Evolutionary conservation across 2,329 filamentous ascomycete species (phyloP), one percentile per base, ranked within the genome.

Genomic region (Venturia effusa): DNA sequence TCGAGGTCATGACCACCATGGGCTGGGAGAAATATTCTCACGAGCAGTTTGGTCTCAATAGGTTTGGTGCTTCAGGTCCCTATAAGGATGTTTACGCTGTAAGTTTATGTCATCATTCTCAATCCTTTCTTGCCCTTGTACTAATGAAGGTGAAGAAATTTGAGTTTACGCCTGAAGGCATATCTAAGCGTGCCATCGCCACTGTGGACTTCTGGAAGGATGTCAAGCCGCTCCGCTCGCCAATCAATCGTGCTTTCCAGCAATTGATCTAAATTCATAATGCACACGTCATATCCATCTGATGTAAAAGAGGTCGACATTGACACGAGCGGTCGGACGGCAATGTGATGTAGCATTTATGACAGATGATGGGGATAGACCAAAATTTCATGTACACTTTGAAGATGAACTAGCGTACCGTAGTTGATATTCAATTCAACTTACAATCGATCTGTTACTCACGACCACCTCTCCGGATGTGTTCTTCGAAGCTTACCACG

Each of bases 1-100:
- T 99, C 70, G 94, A 99, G 84, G 92, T 92, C 77, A 95, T 96
- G 90, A 89, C 85, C 78, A 99, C 94, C 70, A 87, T 97, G 80
- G 94, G 94, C 71, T 99, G 94, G 94, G 92, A 97, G 85, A 89
- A 93, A 79, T 99, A 97, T 82, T 90, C 92, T 66, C 93, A 99
- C 81, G 94, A 99, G 86, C 94, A 99, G 83, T 99, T 99, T 74
- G 94, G 94, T 76, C 87, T 99, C 70, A 99, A 99, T 88, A 87
- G 94, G 76, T 99, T 99, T 79, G 94, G 94, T 86, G 93, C 93
- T 70, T 96, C 90, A 64, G 94, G 93, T 73, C 88, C 93, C 70
- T 97, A 97, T 84, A 93, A 93, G 88, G 88, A 97, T 73, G 92
- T 99, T 67, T 99, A 99, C 85, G 88, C 90, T 84, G 90, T 79